Evolutionary conservation across 768 basidiomycete species (phyloP).

Genomic region (Auriscalpium orientale): DNA sequence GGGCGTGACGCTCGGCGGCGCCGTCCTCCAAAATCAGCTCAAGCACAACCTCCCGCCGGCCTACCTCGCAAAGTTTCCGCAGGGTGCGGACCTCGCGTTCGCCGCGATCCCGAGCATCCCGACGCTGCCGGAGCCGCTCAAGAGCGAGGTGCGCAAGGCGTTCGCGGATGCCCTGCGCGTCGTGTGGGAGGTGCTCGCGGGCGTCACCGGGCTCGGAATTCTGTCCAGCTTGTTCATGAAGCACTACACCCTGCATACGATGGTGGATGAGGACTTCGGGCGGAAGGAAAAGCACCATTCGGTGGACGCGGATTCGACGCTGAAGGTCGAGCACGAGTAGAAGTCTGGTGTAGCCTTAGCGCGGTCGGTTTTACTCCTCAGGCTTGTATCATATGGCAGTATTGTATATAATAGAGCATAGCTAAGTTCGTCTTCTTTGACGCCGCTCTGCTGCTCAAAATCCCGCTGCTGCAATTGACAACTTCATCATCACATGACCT

Average conservation of each 20-base stretch:
- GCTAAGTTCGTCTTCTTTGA: no score
- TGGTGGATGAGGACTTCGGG: conserved; percentile 26
- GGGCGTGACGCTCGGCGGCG: conserved; percentile 29
- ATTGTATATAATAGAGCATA: no score
- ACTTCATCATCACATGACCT: no score
- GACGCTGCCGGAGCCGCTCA: conserved; percentile 15
- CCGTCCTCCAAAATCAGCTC: conserved; percentile 31
- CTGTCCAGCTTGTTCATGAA: conserved; percentile 21
- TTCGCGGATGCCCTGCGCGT: conserved; percentile 20
- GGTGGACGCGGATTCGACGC: no score
- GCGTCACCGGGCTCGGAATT: conserved; percentile 21
- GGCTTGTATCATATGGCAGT: no score
- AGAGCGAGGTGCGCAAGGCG: conserved; percentile 18
- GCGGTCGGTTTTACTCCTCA: no score
- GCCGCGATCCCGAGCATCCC: conserved; percentile 12
- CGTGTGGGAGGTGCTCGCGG: conserved; percentile 26
- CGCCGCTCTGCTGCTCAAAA: no score
- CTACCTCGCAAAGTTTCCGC: conserved; percentile 17
- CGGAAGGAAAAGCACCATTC: conserved; percentile 4
- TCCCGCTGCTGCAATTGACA: no score
- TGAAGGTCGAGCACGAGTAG: no score
- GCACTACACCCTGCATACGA: conserved; percentile 20
- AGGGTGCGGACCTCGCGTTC: conserved; percentile 16
- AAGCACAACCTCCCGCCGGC: conserved; percentile 19
- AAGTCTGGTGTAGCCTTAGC: no score